phyloP scores from a whole-genome alignment of 1,284 basidiomycete species.

The Spongiforma sp. region DNA sequence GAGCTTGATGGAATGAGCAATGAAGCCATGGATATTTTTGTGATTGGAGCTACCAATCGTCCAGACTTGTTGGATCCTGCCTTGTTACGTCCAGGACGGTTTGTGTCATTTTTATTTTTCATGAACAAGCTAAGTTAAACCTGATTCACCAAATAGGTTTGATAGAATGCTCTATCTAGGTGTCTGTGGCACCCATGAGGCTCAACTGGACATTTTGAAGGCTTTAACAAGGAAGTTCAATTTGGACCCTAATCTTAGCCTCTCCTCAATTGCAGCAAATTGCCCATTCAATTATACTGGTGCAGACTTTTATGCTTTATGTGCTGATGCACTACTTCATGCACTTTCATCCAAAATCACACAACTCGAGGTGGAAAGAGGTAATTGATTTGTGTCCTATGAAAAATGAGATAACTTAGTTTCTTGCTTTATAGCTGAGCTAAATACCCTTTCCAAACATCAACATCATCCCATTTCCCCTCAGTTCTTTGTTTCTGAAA shows the following conservation, averaged over 20 bases:
- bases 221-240: conserved; percentile 95
- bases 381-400: conserved; percentile 37
- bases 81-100: conserved; percentile 90
- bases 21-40: conserved; percentile 80
- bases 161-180: conserved; percentile 98
- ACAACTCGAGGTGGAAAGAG: conserved; percentile 76
- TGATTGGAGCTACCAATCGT: conserved; percentile 97
- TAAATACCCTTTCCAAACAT: conserved; percentile 52
- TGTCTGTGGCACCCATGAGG: conserved; percentile 87
- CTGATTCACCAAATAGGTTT: conserved; percentile 65
- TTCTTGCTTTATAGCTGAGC: conserved; percentile 46
- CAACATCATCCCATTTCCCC: conserved; percentile 81
- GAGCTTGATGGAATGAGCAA: conserved; percentile 93
- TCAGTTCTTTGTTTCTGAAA: conserved; percentile 92
- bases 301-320: conserved; percentile 98
- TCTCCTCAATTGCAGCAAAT: conserved; percentile 69
- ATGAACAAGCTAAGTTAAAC: background rate
- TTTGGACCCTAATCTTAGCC: conserved; percentile 72
- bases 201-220: conserved; percentile 87
- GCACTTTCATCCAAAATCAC: conserved; percentile 92
- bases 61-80: conserved; percentile 97
- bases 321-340: conserved; percentile 95
- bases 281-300: conserved; percentile 97
- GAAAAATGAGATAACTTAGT: background rate
- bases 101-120: conserved; percentile 23